A percentile compares a stretch with the other conserved stretches of the same genome.
phyloP scores from a whole-genome alignment of 345 rosid genomes.

The Bruguiera sexangula region DNA sequence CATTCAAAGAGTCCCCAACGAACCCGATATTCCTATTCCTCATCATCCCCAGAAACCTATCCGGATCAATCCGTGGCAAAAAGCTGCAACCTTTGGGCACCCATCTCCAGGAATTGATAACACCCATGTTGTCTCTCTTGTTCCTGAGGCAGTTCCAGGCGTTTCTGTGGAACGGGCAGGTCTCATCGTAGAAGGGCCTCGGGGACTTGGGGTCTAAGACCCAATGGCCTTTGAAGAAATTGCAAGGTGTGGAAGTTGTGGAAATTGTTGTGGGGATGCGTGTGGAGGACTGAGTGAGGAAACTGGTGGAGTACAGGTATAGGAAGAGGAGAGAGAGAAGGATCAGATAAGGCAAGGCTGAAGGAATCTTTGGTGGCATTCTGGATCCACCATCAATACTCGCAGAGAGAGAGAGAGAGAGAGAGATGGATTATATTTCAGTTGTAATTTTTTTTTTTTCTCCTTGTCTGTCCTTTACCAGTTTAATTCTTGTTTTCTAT shows the following conservation, averaged over 20 bases:
- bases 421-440: no score
- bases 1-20: slow-evolving; percentile 87
- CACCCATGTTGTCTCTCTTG: slow-evolving; percentile 59
- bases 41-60: slow-evolving; percentile 51
- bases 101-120: slow-evolving; percentile 87
- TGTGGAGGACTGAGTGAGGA: slow-evolving; percentile 32
- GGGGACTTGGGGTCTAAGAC: slow-evolving; percentile 33
- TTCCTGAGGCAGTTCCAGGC: slow-evolving; percentile 85
- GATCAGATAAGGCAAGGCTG: slow-evolving; percentile 42
- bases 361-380: slow-evolving; percentile 57
- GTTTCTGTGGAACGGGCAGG: slow-evolving; percentile 91
- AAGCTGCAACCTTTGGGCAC: slow-evolving; percentile 53
- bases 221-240: slow-evolving; percentile 79
- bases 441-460: no score
- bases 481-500: no score
- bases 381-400: slow-evolving; percentile 15
- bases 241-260: slow-evolving; percentile 41
- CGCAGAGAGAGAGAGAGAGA: no score
- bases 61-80: slow-evolving; percentile 56
- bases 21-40: slow-evolving; percentile 79
- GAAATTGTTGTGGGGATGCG: slow-evolving; percentile 13
- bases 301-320: slow-evolving; percentile 44
- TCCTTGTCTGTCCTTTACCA: no score
- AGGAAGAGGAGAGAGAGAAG: slow-evolving; percentile 53
- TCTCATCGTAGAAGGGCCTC: slow-evolving; percentile 57